Evolutionary conservation across 495 filamentous ascomycete species (phyloP).

Genomic region (Symbiotaphrina buchneri): DNA sequence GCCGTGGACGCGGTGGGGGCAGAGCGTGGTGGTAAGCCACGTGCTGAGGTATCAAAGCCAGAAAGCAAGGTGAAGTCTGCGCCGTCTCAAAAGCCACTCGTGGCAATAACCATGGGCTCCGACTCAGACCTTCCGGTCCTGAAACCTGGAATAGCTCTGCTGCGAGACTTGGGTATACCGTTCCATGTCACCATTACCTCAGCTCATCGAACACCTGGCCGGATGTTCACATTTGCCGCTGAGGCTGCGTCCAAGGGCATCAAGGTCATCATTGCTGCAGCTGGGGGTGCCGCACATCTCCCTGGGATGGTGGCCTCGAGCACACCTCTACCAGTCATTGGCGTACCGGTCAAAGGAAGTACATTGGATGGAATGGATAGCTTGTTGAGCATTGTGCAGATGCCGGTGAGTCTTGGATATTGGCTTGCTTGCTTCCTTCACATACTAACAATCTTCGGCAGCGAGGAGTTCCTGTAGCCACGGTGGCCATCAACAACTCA

Average conservation of each 20-base stretch:
- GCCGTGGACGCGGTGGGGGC: slow-evolving; percentile 10
- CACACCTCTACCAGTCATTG: slow-evolving; percentile 80
- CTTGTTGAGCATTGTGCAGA: slow-evolving; percentile 75
- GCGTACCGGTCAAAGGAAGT: slow-evolving; percentile 74
- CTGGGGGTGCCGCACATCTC: slow-evolving; percentile 77
- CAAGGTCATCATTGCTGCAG: slow-evolving; percentile 85
- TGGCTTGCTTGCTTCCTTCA: background rate
- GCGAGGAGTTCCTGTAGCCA: slow-evolving; percentile 62
- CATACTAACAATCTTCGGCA: slow-evolving; percentile 8
- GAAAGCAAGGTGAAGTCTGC: background rate
- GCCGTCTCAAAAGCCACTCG: slow-evolving; percentile 22
- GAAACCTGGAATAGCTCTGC: slow-evolving; percentile 49
- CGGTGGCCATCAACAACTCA: slow-evolving; percentile 82
- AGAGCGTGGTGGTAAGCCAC: slow-evolving; percentile 2
- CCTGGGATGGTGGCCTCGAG: slow-evolving; percentile 81
- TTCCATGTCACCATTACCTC: slow-evolving; percentile 71
- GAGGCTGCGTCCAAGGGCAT: slow-evolving; percentile 44
- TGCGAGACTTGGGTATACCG: slow-evolving; percentile 53
- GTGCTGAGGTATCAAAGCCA: background rate
- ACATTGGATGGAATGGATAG: slow-evolving; percentile 77
- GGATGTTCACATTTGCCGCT: slow-evolving; percentile 57
- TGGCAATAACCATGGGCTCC: slow-evolving; percentile 86
- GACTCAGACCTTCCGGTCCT: slow-evolving; percentile 77
- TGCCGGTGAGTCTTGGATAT: slow-evolving; percentile 40
- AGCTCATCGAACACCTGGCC: slow-evolving; percentile 73